Conservation (phyloP, 2,329 filamentous ascomycete genomes). For the Grosmannia clavigera region DNA sequence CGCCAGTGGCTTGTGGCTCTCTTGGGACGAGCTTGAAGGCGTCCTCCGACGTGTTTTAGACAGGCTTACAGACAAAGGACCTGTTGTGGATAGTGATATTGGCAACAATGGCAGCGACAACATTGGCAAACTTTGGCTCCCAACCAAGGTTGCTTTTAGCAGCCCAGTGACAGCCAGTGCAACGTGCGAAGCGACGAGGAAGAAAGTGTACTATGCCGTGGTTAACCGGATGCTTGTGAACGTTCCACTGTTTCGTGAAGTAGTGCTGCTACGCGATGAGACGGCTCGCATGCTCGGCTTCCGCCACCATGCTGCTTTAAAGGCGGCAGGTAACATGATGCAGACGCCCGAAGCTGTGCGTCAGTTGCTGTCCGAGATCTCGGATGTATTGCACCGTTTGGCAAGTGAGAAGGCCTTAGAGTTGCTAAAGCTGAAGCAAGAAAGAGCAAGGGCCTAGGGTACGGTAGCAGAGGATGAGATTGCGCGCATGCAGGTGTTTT, state of each 20-base stretch:
- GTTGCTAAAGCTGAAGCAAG: neutral
- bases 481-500: neutral
- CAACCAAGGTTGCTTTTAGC: neutral
- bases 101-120: neutral
- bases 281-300: neutral
- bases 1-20: neutral
- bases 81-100: neutral
- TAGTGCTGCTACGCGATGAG: neutral
- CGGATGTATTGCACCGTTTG: neutral
- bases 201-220: neutral
- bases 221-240: neutral
- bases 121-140: neutral
- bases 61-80: neutral
- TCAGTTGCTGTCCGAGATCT: neutral
- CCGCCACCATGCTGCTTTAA: neutral
- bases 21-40: neutral
- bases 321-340: neutral
- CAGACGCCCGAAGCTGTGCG: neutral
- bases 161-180: neutral
- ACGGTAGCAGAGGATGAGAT: neutral
- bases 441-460: neutral
- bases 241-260: neutral
- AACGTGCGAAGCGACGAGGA: neutral
- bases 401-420: neutral
- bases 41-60: neutral